Percentiles rank a stretch among this genome's conserved stretches.
phyloP scores from a whole-genome alignment of 75 land plant species.

The Pinus tabuliformis region DNA sequence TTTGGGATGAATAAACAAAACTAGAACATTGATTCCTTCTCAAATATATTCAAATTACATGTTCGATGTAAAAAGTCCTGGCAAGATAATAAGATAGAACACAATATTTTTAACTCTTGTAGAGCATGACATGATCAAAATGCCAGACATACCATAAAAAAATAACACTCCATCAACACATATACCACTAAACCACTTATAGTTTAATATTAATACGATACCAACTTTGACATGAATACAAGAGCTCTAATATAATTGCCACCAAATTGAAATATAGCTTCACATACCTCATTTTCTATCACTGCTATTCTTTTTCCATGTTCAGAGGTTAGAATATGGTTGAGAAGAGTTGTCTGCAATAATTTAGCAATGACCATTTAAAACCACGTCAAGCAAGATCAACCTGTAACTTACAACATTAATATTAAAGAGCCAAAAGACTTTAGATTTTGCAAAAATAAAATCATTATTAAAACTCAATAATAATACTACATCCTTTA shows the following conservation, averaged over 20 bases:
- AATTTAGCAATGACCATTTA: not conserved
- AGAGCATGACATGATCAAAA: not conserved
- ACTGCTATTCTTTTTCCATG: slow-evolving; percentile 98
- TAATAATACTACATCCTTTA: too few relatives aligned
- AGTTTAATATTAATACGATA: not conserved
- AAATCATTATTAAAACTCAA: too few relatives aligned
- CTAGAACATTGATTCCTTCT: too few relatives aligned
- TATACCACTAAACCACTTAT: not conserved
- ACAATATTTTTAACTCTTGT: not conserved
- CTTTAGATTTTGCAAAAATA: too few relatives aligned
- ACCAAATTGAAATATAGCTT: not conserved
- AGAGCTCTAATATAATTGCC: not conserved
- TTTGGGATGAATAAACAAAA: too few relatives aligned
- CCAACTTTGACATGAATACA: not conserved
- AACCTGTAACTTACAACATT: too few relatives aligned
- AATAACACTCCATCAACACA: not conserved
- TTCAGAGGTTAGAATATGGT: slow-evolving; percentile 90
- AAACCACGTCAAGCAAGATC: too few relatives aligned
- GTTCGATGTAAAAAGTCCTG: too few relatives aligned
- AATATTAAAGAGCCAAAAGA: too few relatives aligned
- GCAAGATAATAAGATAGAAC: not conserved
- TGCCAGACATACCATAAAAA: not conserved
- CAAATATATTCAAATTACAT: too few relatives aligned
- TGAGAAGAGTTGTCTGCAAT: slow-evolving; percentile 88
- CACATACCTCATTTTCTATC: slow-evolving; percentile 94